Evolutionary conservation across 148 eudicot genomes (phyloP), one percentile per base, ranked within the genome.

Genomic region (Nyssa sinensis): DNA sequence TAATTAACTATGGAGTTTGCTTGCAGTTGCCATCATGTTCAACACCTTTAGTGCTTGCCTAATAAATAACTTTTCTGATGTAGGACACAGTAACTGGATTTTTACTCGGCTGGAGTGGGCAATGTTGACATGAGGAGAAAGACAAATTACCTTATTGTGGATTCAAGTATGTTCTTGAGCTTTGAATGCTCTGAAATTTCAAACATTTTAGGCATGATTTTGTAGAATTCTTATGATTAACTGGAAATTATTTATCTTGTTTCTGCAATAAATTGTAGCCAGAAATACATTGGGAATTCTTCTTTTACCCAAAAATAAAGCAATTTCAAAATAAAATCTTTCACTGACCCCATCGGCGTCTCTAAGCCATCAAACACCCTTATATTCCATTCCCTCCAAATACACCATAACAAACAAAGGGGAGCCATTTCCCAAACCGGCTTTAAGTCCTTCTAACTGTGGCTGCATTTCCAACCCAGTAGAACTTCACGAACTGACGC

Each of bases 51-150:
- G 61, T 8, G 62, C 29, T 74, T 27, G 2, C 24, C 64, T 55
- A 60, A 47, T 47, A 12, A 37, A 31, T n/a, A 29, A 62, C 24
- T 27, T 62, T 23, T 85, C 74, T 79, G 31, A 69, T 86, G 81
- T 70, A 94, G 98, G 98, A 94, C 74, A 91, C 98, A 29, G 78
- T 94, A n/a, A 94, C 98, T 70, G 98, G 98, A 66, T 85, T 94
- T 74, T 81, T 94, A 74, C 87, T 94, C n/a, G 53, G 97, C 98
- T 81, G 98, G 98, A 68, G 98, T 94, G 66, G 98, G 98, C 78
- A 90, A 92, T 77, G 97, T 94, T 61, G 97, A 92, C 77, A 76
- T 94, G 85, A 81, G 98, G 72, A 94, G 98, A 90, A 92, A 94
- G 84, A 94, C 98, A 61, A 94, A 94, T 80, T 94, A 92, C 83